Base-by-base conservation (phyloP, 116 monocot genomes). In the Zostera marina region DNA sequence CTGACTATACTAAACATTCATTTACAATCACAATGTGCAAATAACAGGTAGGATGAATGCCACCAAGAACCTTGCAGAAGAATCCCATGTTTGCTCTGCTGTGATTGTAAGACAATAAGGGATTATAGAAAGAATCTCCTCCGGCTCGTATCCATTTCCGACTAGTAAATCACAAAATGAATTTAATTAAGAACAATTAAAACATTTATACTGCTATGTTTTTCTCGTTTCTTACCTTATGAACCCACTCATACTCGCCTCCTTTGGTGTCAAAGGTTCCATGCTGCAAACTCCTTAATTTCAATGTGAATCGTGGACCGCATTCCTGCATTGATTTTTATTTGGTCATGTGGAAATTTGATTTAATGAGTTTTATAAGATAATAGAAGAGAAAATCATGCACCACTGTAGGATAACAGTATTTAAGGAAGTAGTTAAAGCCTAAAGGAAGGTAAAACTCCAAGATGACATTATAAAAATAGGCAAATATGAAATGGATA, bases 121-220 rank as follows among this genome's bases (percentile, higher is more conserved):
- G 12, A 5, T 74, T 41, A 94, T 49, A 94, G 73, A 75, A 94
- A 94, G 65, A 94, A 94, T 68, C 94, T 85, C 68, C 94, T 79
- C 22, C 94, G 78, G 74, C 88, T 94, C 0, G 94, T 94, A 26
- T 88, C 94, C 94, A 94, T 88, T 42, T 94, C 94, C 47, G 82
- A 73, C 94, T 94, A 59, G 26, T 8, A 57, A 52, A 9, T 32
- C 23, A 48, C 14, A 25, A 45, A 24, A 8, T 25, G 13, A 24
- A 26, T 24, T 23, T 13, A 54, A 22, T 25, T 26, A 59, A 38
- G 10, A 59, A 0, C 32, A 32, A 32, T 32, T 32, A 32, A 32
- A 32, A 32, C 32, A 3, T 32, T 32, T 32, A 32, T 32, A 5
- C 32, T 32, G 32, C 32, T 32, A 32, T 1, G 32, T 5, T 32